Conservation (phyloP, 352 stramenopile genomes). For the Pythium brachiatum region DNA sequence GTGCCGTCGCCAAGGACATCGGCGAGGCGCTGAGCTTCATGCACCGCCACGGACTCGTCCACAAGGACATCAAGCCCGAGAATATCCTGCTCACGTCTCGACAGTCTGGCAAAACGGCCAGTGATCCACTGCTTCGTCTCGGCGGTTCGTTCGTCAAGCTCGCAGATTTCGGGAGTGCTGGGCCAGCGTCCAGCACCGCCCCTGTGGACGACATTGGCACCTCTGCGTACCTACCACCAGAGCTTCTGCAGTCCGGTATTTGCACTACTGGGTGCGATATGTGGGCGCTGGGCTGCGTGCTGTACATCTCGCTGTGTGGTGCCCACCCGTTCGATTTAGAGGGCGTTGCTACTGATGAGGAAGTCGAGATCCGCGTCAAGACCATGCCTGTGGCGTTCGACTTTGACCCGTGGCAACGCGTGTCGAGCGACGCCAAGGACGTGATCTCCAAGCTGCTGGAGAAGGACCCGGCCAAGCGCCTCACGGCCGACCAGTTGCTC, state of each 20-base stretch:
- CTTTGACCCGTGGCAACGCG: conserved; percentile 49
- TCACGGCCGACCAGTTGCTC: conserved; percentile 89
- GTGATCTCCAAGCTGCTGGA: conserved; percentile 86
- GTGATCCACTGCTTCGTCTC: conserved; percentile 8
- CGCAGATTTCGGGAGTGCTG: conserved; percentile 77
- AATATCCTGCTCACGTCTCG: conserved; percentile 64
- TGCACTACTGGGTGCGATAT: conserved; percentile 74
- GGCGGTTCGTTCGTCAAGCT: conserved; percentile 52
- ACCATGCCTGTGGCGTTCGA: conserved; percentile 47
- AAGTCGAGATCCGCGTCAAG: conserved; percentile 83
- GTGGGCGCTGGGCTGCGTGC: conserved; percentile 89
- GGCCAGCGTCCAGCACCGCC: conserved; percentile 33
- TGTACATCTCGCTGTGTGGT: conserved; percentile 93
- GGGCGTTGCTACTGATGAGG: conserved; percentile 74
- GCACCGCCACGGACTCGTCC: conserved; percentile 64
- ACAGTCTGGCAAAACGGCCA: conserved; percentile 26
- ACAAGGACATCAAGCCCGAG: conserved; percentile 84
- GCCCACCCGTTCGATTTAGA: conserved; percentile 92
- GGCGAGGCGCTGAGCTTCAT: conserved; percentile 65
- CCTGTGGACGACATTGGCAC: conserved; percentile 68
- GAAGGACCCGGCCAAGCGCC: conserved; percentile 76
- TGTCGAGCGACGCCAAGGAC: conserved; percentile 89
- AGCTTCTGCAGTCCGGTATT: conserved; percentile 47
- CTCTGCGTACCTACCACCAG: conserved; percentile 62
- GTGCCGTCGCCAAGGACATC: conserved; percentile 51